Evolutionary conservation across 2,329 filamentous ascomycete genomes (phyloP).

Genomic region (Trichoderma sp.): DNA sequence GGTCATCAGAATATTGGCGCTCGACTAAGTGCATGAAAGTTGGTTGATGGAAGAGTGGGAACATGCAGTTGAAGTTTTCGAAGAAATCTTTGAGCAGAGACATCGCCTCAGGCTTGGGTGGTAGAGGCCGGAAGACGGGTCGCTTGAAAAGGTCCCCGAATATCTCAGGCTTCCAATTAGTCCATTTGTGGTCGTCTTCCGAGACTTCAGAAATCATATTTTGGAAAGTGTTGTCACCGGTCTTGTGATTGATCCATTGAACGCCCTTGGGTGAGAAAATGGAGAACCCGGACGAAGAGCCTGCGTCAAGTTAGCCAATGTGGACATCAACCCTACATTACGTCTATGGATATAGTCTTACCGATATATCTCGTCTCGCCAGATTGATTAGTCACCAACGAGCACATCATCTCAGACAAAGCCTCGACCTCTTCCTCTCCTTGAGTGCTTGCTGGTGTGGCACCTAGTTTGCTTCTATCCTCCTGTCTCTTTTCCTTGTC

Average conservation of each 20-base stretch:
- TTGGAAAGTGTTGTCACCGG: slow-evolving; percentile 92
- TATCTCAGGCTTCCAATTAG: slow-evolving; percentile 97
- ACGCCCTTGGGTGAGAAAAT: slow-evolving; percentile 99
- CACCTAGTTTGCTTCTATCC: slow-evolving; percentile 43
- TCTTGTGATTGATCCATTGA: slow-evolving; percentile 97
- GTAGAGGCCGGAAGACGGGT: slow-evolving; percentile 79
- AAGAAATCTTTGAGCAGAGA: slow-evolving; percentile 93
- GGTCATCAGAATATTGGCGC: slow-evolving; percentile 87
- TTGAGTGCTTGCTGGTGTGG: slow-evolving; percentile 46
- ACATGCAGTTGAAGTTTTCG: slow-evolving; percentile 99
- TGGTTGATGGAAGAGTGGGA: slow-evolving; percentile 94
- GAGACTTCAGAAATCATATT: slow-evolving; percentile 92
- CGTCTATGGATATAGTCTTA: slow-evolving; percentile 46
- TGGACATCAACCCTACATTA: neutral
- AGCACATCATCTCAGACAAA: slow-evolving; percentile 98
- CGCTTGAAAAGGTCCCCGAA: slow-evolving; percentile 91
- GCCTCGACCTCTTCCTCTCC: slow-evolving; percentile 77
- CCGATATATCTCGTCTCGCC: slow-evolving; percentile 97
- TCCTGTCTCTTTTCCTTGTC: slow-evolving; percentile 44
- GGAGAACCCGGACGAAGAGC: slow-evolving; percentile 95
- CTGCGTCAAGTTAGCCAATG: slow-evolving; percentile 49
- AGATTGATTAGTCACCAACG: slow-evolving; percentile 89
- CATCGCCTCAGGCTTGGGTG: slow-evolving; percentile 82
- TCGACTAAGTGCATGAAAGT: slow-evolving; percentile 98
- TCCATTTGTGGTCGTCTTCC: slow-evolving; percentile 92